Percentiles rank a stretch among this genome's conserved stretches.
Conservation (phyloP, 805 yeast genomes). For the Schwanniomyces occidentalis region DNA sequence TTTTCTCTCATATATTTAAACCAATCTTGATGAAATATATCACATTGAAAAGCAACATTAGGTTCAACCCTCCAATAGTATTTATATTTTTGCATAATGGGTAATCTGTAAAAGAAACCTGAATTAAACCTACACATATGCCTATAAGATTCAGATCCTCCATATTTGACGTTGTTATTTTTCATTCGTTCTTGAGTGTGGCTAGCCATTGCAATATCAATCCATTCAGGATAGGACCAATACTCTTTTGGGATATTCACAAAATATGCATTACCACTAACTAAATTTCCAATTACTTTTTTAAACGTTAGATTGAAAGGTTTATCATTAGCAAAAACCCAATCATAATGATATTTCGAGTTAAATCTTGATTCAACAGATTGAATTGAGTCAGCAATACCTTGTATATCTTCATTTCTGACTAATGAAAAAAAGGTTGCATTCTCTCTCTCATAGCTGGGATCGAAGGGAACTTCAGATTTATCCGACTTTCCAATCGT, state of each 20-base stretch:
- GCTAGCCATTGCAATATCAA: constrained; percentile 26
- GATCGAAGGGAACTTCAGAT: not conserved
- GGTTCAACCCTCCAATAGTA: constrained; percentile 30
- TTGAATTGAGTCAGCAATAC: constrained; percentile 16
- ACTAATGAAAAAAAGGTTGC: constrained; percentile 19
- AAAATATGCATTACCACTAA: constrained; percentile 19
- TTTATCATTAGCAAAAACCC: constrained; percentile 27
- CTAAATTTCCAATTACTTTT: constrained; percentile 12
- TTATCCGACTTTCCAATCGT: not conserved
- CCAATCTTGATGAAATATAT: constrained; percentile 18
- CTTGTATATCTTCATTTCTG: constrained; percentile 14
- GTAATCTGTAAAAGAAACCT: constrained; percentile 21
- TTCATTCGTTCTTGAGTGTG: constrained; percentile 22
- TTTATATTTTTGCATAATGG: constrained; percentile 18
- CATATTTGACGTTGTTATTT: constrained; percentile 34
- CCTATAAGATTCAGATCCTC: constrained; percentile 21
- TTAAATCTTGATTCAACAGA: constrained; percentile 24
- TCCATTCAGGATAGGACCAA: constrained; percentile 25
- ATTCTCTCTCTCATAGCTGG: constrained; percentile 9
- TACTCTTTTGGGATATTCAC: constrained; percentile 20
- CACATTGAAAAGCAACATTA: constrained; percentile 20
- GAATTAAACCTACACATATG: constrained; percentile 27
- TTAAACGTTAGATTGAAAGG: constrained; percentile 23
- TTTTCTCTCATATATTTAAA: constrained; percentile 22
- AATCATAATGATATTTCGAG: constrained; percentile 21